Base-by-base conservation (phyloP, 345 rosid species). In the Raphanus raphanistrum region DNA sequence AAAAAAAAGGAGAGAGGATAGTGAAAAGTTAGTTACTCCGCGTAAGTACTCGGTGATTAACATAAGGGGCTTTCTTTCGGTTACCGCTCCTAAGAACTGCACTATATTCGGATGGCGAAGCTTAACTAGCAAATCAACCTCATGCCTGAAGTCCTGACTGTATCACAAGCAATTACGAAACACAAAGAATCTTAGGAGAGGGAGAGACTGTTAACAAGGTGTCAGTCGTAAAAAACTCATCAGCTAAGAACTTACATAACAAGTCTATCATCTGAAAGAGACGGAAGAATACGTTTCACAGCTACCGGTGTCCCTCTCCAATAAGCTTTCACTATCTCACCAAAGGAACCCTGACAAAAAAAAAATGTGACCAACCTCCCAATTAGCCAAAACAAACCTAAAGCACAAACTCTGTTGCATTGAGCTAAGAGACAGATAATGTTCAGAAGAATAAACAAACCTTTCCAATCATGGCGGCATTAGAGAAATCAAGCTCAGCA, bases 251-350 rank as follows among this genome's bases (percentile, higher is more conserved):
- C 96, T 88, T 84, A 95, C 99, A 92, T 88, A 83, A 95, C 99
- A 82, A 95, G 84, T 88, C 97, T 90, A 87, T 95, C 99, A 83
- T 95, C 99, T 66, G 98, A 95, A 55, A 95, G 98, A 48, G 96
- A 90, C 17, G 99, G 99, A 79, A 95, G 97, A 78, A 95, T 95
- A 73, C 98, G 96, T 80, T 95, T 95, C 50, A 95, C 85, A 62
- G 99, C 99, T 31, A 95, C 98, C 0, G 99, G 98, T 66, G 99
- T 95, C 82, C 99, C 99, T 82, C 98, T 94, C 99, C 99, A 95
- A 80, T 58, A 73, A 50, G 98, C 98, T 84, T 84, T 95, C 78
- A 88, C 86, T 83, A 95, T 95, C 87, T 95, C 99, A 74, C 99
- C 99, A 84, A 95, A 95, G 33, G 99, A 95, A 16, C 99, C 99